Conservation (phyloP, 257 asterid species). For the Solanum verrucosum region DNA sequence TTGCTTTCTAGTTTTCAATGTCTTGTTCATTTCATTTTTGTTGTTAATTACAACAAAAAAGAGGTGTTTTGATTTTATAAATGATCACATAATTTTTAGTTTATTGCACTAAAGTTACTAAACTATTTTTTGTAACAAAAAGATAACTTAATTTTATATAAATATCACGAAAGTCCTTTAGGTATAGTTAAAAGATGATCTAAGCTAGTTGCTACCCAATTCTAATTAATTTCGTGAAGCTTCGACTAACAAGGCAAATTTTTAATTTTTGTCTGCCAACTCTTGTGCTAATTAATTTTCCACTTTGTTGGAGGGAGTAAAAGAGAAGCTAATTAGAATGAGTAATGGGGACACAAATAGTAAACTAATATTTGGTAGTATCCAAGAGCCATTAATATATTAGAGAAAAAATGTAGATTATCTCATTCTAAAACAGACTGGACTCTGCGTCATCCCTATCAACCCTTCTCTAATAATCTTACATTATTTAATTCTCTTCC, state of each 20-base stretch:
- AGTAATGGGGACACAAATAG: neutral
- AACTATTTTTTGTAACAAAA: too few species aligned
- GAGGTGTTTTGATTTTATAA: neutral
- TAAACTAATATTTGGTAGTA: neutral
- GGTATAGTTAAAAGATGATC: neutral
- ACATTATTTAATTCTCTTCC: neutral
- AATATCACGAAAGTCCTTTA: neutral
- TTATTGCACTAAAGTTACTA: neutral
- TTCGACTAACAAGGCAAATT: neutral
- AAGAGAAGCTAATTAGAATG: neutral
- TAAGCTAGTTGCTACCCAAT: neutral
- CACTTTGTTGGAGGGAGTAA: neutral
- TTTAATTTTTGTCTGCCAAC: neutral
- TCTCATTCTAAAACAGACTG: neutral
- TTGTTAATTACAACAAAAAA: neutral
- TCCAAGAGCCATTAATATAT: neutral
- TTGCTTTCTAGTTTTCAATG: neutral
- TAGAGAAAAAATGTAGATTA: neutral
- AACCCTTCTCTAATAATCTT: neutral
- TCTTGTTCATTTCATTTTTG: neutral
- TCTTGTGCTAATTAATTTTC: neutral
- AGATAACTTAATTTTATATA: too few species aligned
- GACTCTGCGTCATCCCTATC: neutral
- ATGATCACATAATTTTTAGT: neutral
- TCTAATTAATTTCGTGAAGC: neutral